phyloP scores from a whole-genome alignment of 2,329 filamentous ascomycete genomes.

The Aureobasidium melanogenum region DNA sequence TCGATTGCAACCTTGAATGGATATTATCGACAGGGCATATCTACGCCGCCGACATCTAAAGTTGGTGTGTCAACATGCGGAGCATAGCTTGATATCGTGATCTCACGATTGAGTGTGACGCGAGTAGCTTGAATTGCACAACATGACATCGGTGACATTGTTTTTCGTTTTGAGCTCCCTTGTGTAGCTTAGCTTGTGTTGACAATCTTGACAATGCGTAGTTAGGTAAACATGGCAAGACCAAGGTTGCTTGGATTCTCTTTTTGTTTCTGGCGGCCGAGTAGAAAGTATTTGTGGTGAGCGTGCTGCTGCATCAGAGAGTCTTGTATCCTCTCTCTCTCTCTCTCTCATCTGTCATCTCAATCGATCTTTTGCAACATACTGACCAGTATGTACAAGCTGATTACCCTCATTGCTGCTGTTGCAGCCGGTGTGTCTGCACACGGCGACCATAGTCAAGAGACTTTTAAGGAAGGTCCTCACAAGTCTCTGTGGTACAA shows the following conservation, averaged over 20 bases:
- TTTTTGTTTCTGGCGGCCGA: background rate
- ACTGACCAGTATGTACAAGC: slow-evolving; percentile 14
- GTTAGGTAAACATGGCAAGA: slow-evolving; percentile 14
- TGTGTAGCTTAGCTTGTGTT: slow-evolving; percentile 7
- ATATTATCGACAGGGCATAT: background rate
- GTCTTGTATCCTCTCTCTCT: background rate
- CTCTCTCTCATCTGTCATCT: background rate
- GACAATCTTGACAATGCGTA: slow-evolving; percentile 12
- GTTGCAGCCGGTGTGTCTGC: slow-evolving; percentile 46
- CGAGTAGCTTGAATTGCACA: background rate
- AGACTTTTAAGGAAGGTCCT: slow-evolving; percentile 57
- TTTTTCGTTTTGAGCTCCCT: slow-evolving; percentile 10
- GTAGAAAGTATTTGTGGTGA: background rate
- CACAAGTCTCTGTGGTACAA: slow-evolving; percentile 76
- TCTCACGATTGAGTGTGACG: background rate
- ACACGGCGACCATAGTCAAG: slow-evolving; percentile 50
- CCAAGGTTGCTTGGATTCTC: background rate
- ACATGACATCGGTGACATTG: background rate
- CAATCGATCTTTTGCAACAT: background rate
- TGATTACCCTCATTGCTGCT: slow-evolving; percentile 23
- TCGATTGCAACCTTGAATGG: background rate
- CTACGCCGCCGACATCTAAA: background rate
- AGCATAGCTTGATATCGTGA: background rate
- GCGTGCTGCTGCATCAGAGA: background rate
- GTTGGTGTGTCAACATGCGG: slow-evolving; percentile 7